A percentile compares a stretch with the other conserved stretches of the same genome.
These are phyloP conservation scores for Clarireedia hainanense DNA, from an alignment of 2,329 filamentous ascomycete species.

Conservation along the genomic window DNA sequence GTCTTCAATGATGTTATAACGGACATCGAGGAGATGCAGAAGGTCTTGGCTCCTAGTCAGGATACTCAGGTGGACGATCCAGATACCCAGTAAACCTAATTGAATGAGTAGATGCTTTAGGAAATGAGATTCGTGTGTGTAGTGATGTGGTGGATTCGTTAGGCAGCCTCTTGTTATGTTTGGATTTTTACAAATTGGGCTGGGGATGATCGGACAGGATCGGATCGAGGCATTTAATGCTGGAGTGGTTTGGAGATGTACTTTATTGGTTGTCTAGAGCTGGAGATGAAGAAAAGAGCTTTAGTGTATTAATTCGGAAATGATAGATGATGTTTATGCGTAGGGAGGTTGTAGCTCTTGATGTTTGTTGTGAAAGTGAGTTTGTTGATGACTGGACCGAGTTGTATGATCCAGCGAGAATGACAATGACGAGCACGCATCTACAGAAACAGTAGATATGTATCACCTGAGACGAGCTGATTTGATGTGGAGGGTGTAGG, in stretches of 20 bases:
- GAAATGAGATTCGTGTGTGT: not conserved
- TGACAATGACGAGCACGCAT: too few species aligned
- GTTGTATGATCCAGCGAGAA: too few species aligned
- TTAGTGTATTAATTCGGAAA: not conserved
- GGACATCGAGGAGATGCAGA: slow-evolving; percentile 49
- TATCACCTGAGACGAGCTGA: too few species aligned
- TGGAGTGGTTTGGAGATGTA: not conserved
- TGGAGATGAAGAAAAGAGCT: not conserved
- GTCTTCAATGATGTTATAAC: slow-evolving; percentile 69
- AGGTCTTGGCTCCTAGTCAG: slow-evolving; percentile 23
- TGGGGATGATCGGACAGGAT: not conserved
- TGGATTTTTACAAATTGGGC: not conserved
- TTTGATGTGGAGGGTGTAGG: too few species aligned
- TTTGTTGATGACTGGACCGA: not conserved
- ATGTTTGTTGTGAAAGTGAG: not conserved
- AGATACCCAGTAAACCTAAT: not conserved
- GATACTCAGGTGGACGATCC: slow-evolving; percentile 17
- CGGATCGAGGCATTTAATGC: too few species aligned
- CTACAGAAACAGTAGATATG: too few species aligned
- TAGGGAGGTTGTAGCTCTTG: too few species aligned
- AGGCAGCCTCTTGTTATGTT: not conserved
- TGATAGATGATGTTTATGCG: slow-evolving; percentile 5
- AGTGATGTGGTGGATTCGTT: not conserved
- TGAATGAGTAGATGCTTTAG: not conserved
- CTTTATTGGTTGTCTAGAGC: not conserved